Evolutionary conservation across 495 filamentous ascomycete species (phyloP), one percentile per base, ranked within the genome.

Genomic region (Penicillium bialowiezense): DNA sequence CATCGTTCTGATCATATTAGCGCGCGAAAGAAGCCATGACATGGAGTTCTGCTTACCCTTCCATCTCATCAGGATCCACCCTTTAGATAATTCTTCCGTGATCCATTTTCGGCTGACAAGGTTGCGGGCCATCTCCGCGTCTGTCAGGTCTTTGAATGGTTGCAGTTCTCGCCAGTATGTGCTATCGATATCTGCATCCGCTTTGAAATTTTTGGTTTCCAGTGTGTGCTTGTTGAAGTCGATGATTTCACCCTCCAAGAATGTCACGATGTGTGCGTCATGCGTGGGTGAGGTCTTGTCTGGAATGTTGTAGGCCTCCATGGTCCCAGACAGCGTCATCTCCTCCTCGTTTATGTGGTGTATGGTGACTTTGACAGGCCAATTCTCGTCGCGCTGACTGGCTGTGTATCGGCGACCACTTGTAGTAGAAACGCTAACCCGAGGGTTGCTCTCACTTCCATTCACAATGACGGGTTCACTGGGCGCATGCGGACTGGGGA

Each of bases 221-320:
- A 90, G 70, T 14, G 78, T 84, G 58, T 87, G 78, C 9, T 67
- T 78, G 58, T 77, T 80, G 62, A 90, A 86, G 65, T 90, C 86
- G 51, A 90, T 81, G 44, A 90, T 86, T 60, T 90, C 86, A 39
- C 86, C 86, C 70, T 89, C 86, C 14, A 90, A 71, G 56, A 84
- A 89, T 1, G 86, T 89, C 18, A 80, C 79, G 40, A 89, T 88
- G 43, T 81, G 80, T 8, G 81, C 77, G 42, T 78, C 79, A n/a
- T 75, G 71, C 0, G 73, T 75, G 12, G 73, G 73, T 1, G 72
- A 75, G 9, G 67, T 66, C 59, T 76, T 78, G 53, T 76, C 77
- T 10, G 80, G 87, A n/a, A 86, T 85, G 54, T 88, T 82, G 71
- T 84, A 88, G 9, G 86, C 86, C 68, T 88, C 84, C 86, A 90